Evolutionary conservation across 1,284 basidiomycete species (phyloP).

Genomic region (Ceratobasidium sp.): DNA sequence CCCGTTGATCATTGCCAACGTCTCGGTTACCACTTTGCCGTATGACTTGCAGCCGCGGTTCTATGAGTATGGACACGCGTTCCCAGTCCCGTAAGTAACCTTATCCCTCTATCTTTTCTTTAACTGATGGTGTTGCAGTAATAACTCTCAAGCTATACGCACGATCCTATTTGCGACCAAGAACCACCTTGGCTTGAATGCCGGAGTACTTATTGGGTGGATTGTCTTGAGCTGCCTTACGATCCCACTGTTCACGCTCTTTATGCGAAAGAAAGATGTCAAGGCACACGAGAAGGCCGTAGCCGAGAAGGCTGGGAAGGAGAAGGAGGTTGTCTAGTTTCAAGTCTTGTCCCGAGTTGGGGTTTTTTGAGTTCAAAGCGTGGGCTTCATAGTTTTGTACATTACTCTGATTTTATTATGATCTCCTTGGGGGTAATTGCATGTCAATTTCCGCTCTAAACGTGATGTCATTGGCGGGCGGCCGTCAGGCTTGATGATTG

Average conservation of each 20-base stretch:
- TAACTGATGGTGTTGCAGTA: background rate
- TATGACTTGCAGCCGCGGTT: constrained; percentile 53
- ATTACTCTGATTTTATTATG: too few species aligned
- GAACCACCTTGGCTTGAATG: constrained; percentile 54
- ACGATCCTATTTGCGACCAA: constrained; percentile 60
- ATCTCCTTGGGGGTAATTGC: too few species aligned
- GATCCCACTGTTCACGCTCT: constrained; percentile 32
- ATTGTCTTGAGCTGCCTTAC: constrained; percentile 52
- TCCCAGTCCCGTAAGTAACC: constrained; percentile 49
- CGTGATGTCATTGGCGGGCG: too few species aligned
- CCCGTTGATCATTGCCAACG: constrained; percentile 50
- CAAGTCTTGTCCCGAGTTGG: too few species aligned
- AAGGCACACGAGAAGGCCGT: constrained; percentile 6
- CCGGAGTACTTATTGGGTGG: constrained; percentile 59
- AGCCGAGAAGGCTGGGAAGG: constrained; percentile 14
- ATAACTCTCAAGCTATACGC: constrained; percentile 43
- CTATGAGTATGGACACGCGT: constrained; percentile 48
- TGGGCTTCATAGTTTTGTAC: too few species aligned
- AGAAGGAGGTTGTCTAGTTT: background rate
- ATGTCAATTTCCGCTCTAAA: too few species aligned
- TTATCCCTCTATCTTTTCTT: background rate
- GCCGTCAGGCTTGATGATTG: too few species aligned
- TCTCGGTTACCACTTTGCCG: constrained; percentile 50
- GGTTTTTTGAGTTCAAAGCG: too few species aligned
- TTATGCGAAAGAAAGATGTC: constrained; percentile 45